Percentiles rank a stretch among this genome's conserved stretches.
phyloP scores from a whole-genome alignment of 768 basidiomycete species.

The Pleurotus cornucopiae region DNA sequence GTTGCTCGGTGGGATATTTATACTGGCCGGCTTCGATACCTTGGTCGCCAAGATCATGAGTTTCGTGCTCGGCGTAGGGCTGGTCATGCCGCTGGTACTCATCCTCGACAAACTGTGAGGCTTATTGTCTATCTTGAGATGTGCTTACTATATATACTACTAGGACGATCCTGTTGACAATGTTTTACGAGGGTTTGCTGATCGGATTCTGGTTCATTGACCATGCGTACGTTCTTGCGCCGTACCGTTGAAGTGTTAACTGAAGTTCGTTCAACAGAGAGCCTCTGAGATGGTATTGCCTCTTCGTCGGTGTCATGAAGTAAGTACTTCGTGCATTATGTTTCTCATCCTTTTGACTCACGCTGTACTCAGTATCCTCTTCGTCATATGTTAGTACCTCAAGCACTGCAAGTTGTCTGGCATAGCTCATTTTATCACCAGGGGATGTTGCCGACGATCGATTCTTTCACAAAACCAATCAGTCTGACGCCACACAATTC shows the following conservation, averaged over 20 bases:
- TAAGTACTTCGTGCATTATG: slow-evolving; percentile 27
- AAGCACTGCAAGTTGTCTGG: slow-evolving; percentile 10
- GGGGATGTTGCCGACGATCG: slow-evolving; percentile 95
- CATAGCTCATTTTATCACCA: slow-evolving; percentile 21
- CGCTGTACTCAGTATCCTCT: slow-evolving; percentile 55
- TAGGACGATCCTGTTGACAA: slow-evolving; percentile 83
- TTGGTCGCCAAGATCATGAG: slow-evolving; percentile 90
- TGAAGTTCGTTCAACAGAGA: slow-evolving; percentile 37
- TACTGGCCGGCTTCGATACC: slow-evolving; percentile 83
- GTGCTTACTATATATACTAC: background rate
- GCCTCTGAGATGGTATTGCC: slow-evolving; percentile 79
- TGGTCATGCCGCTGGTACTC: slow-evolving; percentile 80
- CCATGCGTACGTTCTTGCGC: slow-evolving; percentile 62
- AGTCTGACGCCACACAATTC: slow-evolving; percentile 92
- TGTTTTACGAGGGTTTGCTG: slow-evolving; percentile 79
- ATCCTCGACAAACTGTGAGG: slow-evolving; percentile 87
- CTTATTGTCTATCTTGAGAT: background rate
- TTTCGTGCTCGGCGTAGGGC: slow-evolving; percentile 83
- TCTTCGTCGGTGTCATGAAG: slow-evolving; percentile 86
- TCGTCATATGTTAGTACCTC: slow-evolving; percentile 69
- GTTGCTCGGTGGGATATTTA: slow-evolving; percentile 76
- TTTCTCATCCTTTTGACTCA: slow-evolving; percentile 1
- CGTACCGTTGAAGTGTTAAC: background rate
- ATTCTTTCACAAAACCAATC: slow-evolving; percentile 92
- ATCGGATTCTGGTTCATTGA: slow-evolving; percentile 95